Conservation (phyloP, 768 basidiomycete species). For the Lanmaoa pseudosensibilis region DNA sequence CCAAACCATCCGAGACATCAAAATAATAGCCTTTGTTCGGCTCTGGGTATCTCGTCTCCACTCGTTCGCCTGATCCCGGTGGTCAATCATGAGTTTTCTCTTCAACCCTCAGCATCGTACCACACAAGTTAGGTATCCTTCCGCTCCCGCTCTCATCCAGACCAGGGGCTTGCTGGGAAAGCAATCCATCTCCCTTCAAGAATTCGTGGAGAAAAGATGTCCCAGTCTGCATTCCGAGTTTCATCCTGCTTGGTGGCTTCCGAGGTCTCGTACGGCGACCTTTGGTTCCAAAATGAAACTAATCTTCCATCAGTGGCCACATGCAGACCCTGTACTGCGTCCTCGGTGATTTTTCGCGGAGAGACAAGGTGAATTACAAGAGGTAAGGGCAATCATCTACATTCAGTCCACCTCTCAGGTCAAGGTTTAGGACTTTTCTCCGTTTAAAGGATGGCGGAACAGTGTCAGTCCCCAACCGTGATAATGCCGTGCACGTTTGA, state of each 20-base stretch:
- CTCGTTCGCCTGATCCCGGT: background rate
- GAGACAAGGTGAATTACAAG: conserved; percentile 32
- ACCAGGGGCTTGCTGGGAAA: conserved; percentile 11
- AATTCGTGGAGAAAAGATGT: conserved; percentile 33
- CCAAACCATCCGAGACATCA: conserved; percentile 9
- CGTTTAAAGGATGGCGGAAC: conserved; percentile 34
- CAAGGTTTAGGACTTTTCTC: conserved; percentile 25
- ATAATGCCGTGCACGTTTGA: background rate
- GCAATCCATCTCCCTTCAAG: conserved; percentile 24
- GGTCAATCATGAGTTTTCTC: conserved; percentile 21
- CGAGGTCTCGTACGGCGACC: conserved; percentile 22
- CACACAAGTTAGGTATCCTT: conserved; percentile 23
- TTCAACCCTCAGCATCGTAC: conserved; percentile 15
- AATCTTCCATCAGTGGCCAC: conserved; percentile 26
- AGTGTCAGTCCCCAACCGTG: conserved; percentile 24
- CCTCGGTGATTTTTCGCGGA: conserved; percentile 32
- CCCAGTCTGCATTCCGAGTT: conserved; percentile 31
- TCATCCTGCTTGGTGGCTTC: conserved; percentile 35
- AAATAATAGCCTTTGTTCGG: background rate
- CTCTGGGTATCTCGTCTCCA: background rate
- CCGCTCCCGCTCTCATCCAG: conserved; percentile 18
- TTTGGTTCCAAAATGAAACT: conserved; percentile 8
- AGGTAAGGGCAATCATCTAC: conserved; percentile 18
- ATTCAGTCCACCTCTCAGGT: conserved; percentile 8
- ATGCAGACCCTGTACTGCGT: conserved; percentile 35